Evolutionary conservation across 345 rosid genomes (phyloP), one percentile per base, ranked within the genome.

Genomic region (Aurinia saxatilis): DNA sequence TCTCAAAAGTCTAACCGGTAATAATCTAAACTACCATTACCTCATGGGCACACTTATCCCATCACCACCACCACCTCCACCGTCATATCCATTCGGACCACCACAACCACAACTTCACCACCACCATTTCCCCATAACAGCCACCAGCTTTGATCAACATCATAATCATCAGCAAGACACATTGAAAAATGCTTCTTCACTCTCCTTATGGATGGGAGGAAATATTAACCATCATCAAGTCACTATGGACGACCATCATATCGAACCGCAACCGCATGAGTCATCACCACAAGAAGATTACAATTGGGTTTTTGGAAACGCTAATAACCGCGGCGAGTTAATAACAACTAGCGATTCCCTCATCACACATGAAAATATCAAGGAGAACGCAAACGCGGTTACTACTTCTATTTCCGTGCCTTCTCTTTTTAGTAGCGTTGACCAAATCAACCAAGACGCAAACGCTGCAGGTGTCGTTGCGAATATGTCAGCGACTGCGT

Each of bases 401-500:
- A n/a, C 11, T 17, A 60, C 61, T 46, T 63, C 75, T 34, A 57
- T 64, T 25, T 64, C 65, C 2, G 85, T 85, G 57, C 99, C 97
- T 65, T 93, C 90, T 34, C 68, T 85, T 38, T 90, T 72, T 36
- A 85, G 91, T 78, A 75, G 74, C 25, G 85, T 76, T 10, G 83
- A 74, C 5, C 79, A 68, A 3, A 48, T 74, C 8, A 42, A 27
- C 15, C 80, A 75, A 51, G 37, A 45, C 31, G 52, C 65, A 66
- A 66, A 60, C 61, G 66, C 47, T 41, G 58, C 55, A 21, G 66
- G 50, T 16, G 39, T 75, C 5, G 25, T 79, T 15, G 79, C 74
- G 11, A 84, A 72, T 18, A 90, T 87, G 91, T 90, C 97, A 1
- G 99, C 99, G 40, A 93, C 99, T 9, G 99, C 97, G 50, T 79